Conservation (phyloP, 371 early-diverging fungal species). For the Mortierella sp. region DNA sequence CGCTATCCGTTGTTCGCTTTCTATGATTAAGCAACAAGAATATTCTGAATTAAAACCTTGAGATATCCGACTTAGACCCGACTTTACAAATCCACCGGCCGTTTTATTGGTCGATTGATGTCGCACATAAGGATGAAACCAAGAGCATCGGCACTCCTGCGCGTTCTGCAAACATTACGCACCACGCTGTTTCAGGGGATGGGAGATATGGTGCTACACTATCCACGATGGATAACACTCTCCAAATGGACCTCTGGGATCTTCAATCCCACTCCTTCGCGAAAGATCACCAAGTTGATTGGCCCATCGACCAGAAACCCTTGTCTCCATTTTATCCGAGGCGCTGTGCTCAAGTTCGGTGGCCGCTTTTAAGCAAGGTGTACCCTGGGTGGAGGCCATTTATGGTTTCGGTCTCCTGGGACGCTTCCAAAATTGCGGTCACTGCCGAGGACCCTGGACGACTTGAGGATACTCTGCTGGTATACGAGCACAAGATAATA, state of each 20-base stretch:
- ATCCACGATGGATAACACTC: not conserved
- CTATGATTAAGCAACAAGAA: no score
- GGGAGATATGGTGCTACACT: not conserved
- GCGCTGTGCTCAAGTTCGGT: not conserved
- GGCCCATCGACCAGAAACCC: not conserved
- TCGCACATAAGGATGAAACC: not conserved
- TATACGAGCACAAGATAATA: no score
- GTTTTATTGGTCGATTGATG: not conserved
- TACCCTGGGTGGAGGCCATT: not conserved
- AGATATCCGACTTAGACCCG: not conserved
- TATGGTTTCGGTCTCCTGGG: not conserved
- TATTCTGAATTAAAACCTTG: no score
- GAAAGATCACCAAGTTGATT: no score
- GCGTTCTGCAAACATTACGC: not conserved
- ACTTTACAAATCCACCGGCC: not conserved
- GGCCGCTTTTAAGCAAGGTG: not conserved
- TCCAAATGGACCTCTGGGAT: slow-evolving; percentile 1
- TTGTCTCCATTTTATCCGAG: not conserved
- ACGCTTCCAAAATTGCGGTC: not conserved
- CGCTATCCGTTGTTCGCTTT: no score
- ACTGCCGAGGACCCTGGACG: not conserved
- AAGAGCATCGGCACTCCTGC: not conserved
- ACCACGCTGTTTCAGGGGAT: not conserved
- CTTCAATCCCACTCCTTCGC: not conserved
- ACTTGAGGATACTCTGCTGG: no score